Percentiles rank a stretch among this genome's conserved stretches.
These are phyloP conservation scores for Saccharomyces pastorianus DNA, from an alignment of 1,139 yeast genomes.

Conservation along the genomic window DNA sequence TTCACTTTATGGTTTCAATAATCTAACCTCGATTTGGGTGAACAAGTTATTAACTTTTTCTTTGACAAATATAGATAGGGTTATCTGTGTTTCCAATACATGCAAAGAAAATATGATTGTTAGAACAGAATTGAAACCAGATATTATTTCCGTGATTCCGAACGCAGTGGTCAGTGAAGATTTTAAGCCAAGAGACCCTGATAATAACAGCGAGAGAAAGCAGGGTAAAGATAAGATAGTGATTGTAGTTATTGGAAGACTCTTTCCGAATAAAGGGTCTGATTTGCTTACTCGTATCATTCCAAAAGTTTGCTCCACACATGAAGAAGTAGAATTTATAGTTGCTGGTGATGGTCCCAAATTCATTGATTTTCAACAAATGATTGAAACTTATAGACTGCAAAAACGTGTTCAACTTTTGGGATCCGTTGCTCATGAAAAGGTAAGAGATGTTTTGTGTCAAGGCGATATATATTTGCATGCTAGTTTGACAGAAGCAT, in stretches of 20 bases:
- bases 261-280: conserved; percentile 95
- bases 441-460: conserved; percentile 87
- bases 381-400: conserved; percentile 77
- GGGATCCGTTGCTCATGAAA: conserved; percentile 87
- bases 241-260: conserved; percentile 81
- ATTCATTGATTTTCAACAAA: conserved; percentile 86
- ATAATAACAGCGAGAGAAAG: conserved; percentile 2
- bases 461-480: conserved; percentile 91
- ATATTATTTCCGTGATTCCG: conserved; percentile 80
- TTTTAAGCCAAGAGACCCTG: conserved; percentile 48
- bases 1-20: conserved; percentile 89
- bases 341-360: conserved; percentile 98
- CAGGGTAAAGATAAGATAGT: conserved; percentile 41
- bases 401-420: conserved; percentile 82
- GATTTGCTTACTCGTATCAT: conserved; percentile 79
- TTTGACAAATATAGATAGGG: conserved; percentile 79
- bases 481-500: conserved; percentile 92
- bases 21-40: conserved; percentile 73
- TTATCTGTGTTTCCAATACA: conserved; percentile 91
- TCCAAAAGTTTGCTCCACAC: conserved; percentile 66
- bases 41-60: conserved; percentile 82
- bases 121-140: conserved; percentile 75
- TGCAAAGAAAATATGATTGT: conserved; percentile 93
- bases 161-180: conserved; percentile 87
- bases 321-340: conserved; percentile 62